Percentiles rank a stretch among this genome's conserved stretches.
Conservation (phyloP, 371 early-diverging fungal species). For the Zychaea mexicana region DNA sequence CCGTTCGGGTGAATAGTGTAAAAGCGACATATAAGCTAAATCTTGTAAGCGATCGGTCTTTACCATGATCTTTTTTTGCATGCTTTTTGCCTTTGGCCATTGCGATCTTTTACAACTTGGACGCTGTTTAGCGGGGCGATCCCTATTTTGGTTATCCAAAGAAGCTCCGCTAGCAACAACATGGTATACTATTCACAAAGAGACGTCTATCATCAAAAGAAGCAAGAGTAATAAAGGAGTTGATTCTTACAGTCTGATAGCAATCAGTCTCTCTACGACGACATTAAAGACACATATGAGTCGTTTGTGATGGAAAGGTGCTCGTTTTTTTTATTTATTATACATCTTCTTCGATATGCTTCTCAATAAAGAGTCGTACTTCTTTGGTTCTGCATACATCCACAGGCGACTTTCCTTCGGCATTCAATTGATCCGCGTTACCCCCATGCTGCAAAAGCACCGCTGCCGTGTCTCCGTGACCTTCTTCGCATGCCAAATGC, state of each 20-base stretch:
- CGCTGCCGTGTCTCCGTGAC: conserved; percentile 57
- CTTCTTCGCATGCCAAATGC: conserved; percentile 66
- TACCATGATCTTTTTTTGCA: background rate
- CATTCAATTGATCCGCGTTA: conserved; percentile 48
- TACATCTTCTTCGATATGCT: conserved; percentile 8
- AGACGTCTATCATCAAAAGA: too few relatives aligned
- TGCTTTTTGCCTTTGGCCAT: background rate
- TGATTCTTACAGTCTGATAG: too few relatives aligned
- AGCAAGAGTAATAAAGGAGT: too few relatives aligned
- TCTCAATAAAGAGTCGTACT: conserved; percentile 5
- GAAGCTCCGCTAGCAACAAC: too few relatives aligned
- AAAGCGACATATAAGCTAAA: background rate
- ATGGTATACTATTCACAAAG: too few relatives aligned
- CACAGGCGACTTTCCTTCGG: conserved; percentile 45
- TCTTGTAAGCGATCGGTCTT: background rate
- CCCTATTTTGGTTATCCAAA: background rate
- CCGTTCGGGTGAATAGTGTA: too few relatives aligned
- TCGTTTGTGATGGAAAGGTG: too few relatives aligned
- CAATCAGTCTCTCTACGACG: too few relatives aligned
- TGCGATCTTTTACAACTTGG: too few relatives aligned
- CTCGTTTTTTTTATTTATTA: background rate
- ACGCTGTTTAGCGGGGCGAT: too few relatives aligned
- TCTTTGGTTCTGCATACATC: conserved; percentile 28
- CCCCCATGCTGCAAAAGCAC: conserved; percentile 50
- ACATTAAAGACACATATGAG: too few relatives aligned